These are phyloP conservation scores for Cystofilobasidium bisporidii DNA, from an alignment of 768 basidiomycete species.

Conservation along the genomic window DNA sequence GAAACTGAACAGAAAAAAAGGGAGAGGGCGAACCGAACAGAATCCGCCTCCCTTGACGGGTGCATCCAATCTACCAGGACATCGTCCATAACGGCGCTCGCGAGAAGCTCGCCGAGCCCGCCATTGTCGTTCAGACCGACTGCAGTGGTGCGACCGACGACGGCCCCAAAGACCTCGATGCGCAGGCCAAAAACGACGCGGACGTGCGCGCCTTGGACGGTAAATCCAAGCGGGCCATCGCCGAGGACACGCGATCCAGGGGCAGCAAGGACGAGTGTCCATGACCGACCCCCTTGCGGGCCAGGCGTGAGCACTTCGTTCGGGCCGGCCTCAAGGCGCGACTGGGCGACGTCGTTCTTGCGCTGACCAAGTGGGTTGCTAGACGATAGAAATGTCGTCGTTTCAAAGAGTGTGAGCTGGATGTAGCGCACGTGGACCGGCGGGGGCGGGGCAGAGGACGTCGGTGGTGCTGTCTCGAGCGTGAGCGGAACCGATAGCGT, in stretches of 20 bases:
- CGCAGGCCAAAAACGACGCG: conserved; percentile 5
- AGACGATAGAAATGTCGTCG: neutral
- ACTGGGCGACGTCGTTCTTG: conserved; percentile 6
- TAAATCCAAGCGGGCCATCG: neutral
- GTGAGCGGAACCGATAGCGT: conserved; percentile 10
- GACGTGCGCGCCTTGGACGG: conserved; percentile 13
- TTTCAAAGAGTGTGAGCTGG: conserved; percentile 19
- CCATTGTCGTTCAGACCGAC: neutral
- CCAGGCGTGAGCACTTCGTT: neutral
- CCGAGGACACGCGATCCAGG: neutral
- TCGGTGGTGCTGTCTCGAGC: neutral
- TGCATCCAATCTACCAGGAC: conserved; percentile 9
- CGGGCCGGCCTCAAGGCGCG: conserved; percentile 5
- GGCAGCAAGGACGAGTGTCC: conserved; percentile 4
- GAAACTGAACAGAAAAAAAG: neutral
- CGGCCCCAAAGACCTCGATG: conserved; percentile 14
- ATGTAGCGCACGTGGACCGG: neutral
- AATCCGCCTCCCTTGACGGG: neutral
- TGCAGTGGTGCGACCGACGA: neutral
- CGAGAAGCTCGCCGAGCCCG: neutral
- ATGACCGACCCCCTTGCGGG: conserved; percentile 2
- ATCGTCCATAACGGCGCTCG: neutral
- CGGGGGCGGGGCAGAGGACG: neutral
- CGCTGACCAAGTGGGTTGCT: conserved; percentile 3
- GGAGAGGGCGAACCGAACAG: neutral